phyloP scores from a whole-genome alignment of 495 filamentous ascomycete genomes.

The Daldinia caldariorum region DNA sequence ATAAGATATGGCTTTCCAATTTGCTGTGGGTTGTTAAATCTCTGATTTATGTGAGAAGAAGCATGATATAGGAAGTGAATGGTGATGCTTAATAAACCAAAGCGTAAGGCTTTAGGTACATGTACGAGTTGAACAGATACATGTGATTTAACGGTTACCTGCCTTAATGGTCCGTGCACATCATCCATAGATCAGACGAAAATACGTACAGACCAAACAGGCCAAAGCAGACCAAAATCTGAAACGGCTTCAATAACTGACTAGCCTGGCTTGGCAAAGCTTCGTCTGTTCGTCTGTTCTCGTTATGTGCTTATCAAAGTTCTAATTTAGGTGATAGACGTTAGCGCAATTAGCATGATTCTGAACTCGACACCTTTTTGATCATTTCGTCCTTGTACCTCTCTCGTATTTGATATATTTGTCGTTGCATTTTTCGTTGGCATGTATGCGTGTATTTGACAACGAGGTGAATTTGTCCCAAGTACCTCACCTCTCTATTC shows the following conservation, averaged over 20 bases:
- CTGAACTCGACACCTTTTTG: constrained; percentile 46
- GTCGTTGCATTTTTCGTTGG: constrained; percentile 11
- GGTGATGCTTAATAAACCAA: no score
- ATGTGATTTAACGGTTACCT: not conserved
- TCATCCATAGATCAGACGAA: not conserved
- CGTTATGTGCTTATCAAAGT: constrained; percentile 38
- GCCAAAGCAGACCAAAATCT: constrained; percentile 9
- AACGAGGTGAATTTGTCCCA: constrained; percentile 26
- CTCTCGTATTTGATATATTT: constrained; percentile 12
- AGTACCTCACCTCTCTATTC: constrained; percentile 8
- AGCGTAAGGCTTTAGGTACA: no score
- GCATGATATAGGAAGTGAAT: no score
- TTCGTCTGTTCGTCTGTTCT: constrained; percentile 2
- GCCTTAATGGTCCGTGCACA: not conserved
- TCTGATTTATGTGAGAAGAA: no score
- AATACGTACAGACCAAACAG: no score
- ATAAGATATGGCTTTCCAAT: no score
- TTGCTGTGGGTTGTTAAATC: no score
- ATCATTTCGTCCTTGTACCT: constrained; percentile 41
- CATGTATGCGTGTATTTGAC: constrained; percentile 22
- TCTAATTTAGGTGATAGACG: constrained; percentile 39
- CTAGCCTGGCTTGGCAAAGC: constrained; percentile 31
- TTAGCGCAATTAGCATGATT: constrained; percentile 38
- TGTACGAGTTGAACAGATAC: not conserved
- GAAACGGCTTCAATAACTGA: constrained; percentile 28